phyloP scores from a whole-genome alignment of 2,329 filamentous ascomycete genomes.

The Hymenoscyphus linearis region DNA sequence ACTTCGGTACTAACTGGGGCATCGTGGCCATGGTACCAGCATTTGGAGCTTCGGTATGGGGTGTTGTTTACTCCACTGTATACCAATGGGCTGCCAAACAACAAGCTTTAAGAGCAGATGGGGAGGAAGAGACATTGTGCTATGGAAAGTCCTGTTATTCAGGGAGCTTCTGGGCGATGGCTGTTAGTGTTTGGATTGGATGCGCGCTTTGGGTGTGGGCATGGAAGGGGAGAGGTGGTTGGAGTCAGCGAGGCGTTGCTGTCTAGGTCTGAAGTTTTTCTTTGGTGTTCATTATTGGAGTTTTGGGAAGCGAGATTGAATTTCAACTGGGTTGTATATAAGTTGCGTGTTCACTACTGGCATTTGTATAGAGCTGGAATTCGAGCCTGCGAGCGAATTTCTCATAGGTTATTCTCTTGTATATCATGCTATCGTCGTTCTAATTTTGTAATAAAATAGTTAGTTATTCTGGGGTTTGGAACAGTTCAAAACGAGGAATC shows the following conservation, averaged over 20 bases:
- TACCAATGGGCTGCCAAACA: slow-evolving; percentile 63
- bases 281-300: neutral
- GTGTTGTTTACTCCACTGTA: slow-evolving; percentile 75
- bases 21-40: slow-evolving; percentile 91
- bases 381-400: neutral
- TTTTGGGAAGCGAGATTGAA: neutral
- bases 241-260: slow-evolving; percentile 71
- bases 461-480: too few relatives aligned
- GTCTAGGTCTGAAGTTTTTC: slow-evolving; percentile 36
- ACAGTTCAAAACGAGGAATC: too few relatives aligned
- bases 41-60: slow-evolving; percentile 83
- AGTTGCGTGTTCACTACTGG: neutral
- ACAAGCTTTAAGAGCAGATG: slow-evolving; percentile 34
- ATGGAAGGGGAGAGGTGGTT: slow-evolving; percentile 70
- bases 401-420: too few relatives aligned
- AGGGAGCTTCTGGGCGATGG: slow-evolving; percentile 80
- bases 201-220: slow-evolving; percentile 68
- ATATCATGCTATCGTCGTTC: too few relatives aligned
- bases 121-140: slow-evolving; percentile 58
- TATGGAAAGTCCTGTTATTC: slow-evolving; percentile 80
- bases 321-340: neutral
- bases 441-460: too few relatives aligned
- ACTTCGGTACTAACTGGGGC: slow-evolving; percentile 97
- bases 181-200: slow-evolving; percentile 71
- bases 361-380: neutral